Evolutionary conservation across 257 asterid genomes (phyloP).

Genomic region (Rauvolfia tetraphylla): DNA sequence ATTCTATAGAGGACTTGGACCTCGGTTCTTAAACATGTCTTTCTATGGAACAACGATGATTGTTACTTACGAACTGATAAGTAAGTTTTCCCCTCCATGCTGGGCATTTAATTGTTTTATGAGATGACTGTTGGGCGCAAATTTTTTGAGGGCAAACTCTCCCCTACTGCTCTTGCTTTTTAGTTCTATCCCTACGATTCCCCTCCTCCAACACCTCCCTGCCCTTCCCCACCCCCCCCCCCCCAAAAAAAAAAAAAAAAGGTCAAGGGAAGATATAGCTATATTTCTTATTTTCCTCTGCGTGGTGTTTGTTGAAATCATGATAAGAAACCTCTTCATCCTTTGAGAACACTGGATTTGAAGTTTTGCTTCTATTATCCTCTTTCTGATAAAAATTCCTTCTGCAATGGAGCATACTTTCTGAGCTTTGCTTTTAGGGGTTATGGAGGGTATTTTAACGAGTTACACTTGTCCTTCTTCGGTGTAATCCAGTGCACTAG

Average conservation of each 20-base stretch:
- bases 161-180: neutral
- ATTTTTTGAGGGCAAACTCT: neutral
- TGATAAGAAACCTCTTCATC: neutral
- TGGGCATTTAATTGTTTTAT: neutral
- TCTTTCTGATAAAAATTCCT: neutral
- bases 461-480: too few species aligned
- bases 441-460: too few species aligned
- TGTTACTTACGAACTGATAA: constrained; percentile 84
- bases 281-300: neutral
- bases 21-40: constrained; percentile 88
- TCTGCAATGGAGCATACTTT: neutral
- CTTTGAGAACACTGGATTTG: neutral
- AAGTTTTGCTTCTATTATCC: neutral
- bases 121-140: neutral
- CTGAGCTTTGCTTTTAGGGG: neutral
- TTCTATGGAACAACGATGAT: constrained; percentile 91
- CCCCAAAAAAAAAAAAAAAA: too few species aligned
- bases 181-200: too few species aligned
- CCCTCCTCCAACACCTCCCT: too few species aligned
- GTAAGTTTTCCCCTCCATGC: constrained; percentile 34
- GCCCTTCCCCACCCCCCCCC: too few species aligned
- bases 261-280: neutral
- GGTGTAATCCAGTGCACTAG: neutral
- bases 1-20: constrained; percentile 87
- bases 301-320: neutral